Conservation (phyloP, 192 early-diverging fungal species). For the Coemansia sp. region DNA sequence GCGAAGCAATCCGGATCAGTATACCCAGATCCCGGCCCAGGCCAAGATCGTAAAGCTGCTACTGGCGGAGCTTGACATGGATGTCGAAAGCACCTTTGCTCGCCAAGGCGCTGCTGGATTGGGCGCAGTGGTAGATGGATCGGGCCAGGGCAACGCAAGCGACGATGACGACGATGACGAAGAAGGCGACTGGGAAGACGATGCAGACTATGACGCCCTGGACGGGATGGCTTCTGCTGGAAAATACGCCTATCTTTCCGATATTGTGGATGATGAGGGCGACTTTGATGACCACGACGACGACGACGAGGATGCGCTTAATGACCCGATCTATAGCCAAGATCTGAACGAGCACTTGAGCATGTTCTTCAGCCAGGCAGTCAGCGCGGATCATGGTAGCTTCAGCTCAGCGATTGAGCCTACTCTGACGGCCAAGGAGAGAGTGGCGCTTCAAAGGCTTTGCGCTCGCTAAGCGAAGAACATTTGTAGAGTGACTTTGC, state of each 20-base stretch:
- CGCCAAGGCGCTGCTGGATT: constrained; percentile 59
- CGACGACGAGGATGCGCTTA: constrained; percentile 39
- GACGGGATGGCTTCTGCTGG: constrained; percentile 7
- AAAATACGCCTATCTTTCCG: constrained; percentile 31
- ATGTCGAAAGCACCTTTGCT: constrained; percentile 63
- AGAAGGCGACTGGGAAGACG: constrained; percentile 67
- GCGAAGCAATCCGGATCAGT: constrained; percentile 67
- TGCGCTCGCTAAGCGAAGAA: background rate
- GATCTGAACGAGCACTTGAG: constrained; percentile 48
- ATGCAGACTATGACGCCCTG: constrained; percentile 32
- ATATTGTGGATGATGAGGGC: constrained; percentile 22
- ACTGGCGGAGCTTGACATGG: constrained; percentile 76
- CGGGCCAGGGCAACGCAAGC: background rate
- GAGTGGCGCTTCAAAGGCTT: constrained; percentile 16
- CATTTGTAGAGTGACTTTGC: background rate
- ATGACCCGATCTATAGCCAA: constrained; percentile 52
- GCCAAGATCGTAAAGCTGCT: constrained; percentile 89
- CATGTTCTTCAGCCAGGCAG: constrained; percentile 27
- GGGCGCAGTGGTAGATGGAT: constrained; percentile 58
- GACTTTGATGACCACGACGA: constrained; percentile 35
- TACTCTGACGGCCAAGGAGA: constrained; percentile 27
- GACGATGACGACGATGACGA: constrained; percentile 47
- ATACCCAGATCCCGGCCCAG: constrained; percentile 73
- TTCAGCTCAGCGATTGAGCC: constrained; percentile 34
- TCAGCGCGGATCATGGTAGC: constrained; percentile 10